phyloP scores from a whole-genome alignment of 2,329 filamentous ascomycete genomes.

The Thermomyces lanuginosus region DNA sequence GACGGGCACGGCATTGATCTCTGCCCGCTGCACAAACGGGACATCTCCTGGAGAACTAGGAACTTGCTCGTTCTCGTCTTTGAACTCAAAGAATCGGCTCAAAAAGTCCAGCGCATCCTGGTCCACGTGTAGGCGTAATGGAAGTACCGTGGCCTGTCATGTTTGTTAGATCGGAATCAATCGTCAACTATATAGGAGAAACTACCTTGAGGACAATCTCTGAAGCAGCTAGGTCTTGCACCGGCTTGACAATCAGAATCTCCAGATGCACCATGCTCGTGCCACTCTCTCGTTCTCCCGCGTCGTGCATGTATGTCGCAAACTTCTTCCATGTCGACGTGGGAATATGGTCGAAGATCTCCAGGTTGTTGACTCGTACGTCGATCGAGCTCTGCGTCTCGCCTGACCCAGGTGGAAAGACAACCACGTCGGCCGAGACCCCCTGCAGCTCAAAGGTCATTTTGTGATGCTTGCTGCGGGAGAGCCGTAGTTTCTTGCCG shows the following conservation, averaged over 20 bases:
- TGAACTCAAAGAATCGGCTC: constrained; percentile 94
- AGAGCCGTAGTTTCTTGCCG: constrained; percentile 51
- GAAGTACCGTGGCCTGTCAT: constrained; percentile 50
- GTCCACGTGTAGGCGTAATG: constrained; percentile 81
- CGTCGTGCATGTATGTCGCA: constrained; percentile 78
- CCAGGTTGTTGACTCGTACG: constrained; percentile 63
- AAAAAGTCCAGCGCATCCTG: constrained; percentile 96
- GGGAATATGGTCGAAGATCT: constrained; percentile 85
- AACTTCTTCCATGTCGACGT: constrained; percentile 98
- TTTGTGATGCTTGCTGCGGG: constrained; percentile 80
- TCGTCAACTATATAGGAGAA: constrained; percentile 3
- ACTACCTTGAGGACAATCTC: constrained; percentile 66
- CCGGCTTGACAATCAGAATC: constrained; percentile 70
- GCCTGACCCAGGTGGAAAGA: constrained; percentile 57
- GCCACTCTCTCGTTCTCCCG: constrained; percentile 68
- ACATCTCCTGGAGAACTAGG: constrained; percentile 50
- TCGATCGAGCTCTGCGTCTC: constrained; percentile 83
- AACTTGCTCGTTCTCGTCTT: constrained; percentile 48
- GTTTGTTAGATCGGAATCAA: constrained; percentile 6
- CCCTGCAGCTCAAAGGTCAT: constrained; percentile 87
- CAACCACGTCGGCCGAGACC: constrained; percentile 63
- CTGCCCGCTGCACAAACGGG: constrained; percentile 77
- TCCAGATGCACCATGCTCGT: constrained; percentile 84
- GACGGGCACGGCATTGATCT: constrained; percentile 67
- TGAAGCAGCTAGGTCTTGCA: constrained; percentile 67